Evolutionary conservation across 768 basidiomycete species (phyloP), one percentile per base, ranked within the genome.

Genomic region (Kwoniella sp.): DNA sequence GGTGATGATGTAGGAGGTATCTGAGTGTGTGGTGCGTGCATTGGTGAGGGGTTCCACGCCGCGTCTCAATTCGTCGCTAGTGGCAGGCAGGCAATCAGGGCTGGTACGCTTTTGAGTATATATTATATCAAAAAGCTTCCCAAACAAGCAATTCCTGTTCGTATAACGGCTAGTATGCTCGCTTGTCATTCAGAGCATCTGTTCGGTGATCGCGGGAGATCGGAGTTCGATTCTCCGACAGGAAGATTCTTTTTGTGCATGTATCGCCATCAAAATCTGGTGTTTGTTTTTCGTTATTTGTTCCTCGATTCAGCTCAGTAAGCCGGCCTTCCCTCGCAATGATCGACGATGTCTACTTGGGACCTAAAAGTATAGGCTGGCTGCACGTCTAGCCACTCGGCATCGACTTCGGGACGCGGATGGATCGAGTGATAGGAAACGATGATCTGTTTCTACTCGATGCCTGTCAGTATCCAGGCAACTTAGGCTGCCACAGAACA

Each of bases 141-240:
- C 41, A 2, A 31, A 66, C 37, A 34, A 53, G 31, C 47, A 58
- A 66, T 72, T 53, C 60, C 53, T 64, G 67, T 58, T 72, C 70
- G 70, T 72, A 72, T 72, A 72, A 72, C 67, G 70, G 70, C 57
- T 72, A 72, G 70, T 72, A 72, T 72, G 67, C 61, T 53, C 59
- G 55, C 70, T 72, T 72, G 70, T 72, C 70, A 72, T 54, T 52
- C 34, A 51, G 47, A 23, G 25, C n/a, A 37, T 41, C 30, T 23
- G 37, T 31, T 17, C 45, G 25, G 20, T 26, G 55, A 31, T 58
- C 63, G 63, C 63, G 63, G 63, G 52, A 63, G 67, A 69, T 51
- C 67, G 57, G 67, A 58, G 67, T 68, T 68, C 67, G 62, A 68
- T 63, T 63, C 67, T 58, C 67, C 58, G 70, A 55, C 69, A 65